phyloP scores from a whole-genome alignment of 1,284 basidiomycete genomes.

The Puccinia horiana region DNA sequence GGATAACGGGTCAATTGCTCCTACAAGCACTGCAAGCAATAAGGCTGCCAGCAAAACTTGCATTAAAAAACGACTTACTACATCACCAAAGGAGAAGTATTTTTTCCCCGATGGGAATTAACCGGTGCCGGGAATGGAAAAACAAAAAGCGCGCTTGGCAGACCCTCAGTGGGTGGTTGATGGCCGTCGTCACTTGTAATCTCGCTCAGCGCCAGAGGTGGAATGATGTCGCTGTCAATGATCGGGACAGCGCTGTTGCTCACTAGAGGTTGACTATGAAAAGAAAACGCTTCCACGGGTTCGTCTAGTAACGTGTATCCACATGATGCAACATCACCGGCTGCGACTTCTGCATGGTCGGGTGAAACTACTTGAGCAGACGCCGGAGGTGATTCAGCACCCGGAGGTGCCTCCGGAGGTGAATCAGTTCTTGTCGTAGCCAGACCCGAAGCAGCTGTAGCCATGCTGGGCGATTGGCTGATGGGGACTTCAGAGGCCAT shows the following conservation, averaged over 20 bases:
- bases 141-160: conserved; percentile 34
- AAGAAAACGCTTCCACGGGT: neutral
- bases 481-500: neutral
- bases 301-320: neutral
- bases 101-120: conserved; percentile 21
- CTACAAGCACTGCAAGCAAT: neutral
- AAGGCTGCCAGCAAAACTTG: neutral
- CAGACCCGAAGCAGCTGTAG: neutral
- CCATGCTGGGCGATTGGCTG: neutral
- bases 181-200: neutral
- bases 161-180: neutral
- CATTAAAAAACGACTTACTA: conserved; percentile 6
- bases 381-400: neutral
- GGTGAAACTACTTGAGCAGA: neutral
- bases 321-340: neutral
- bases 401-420: neutral
- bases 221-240: neutral
- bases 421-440: neutral
- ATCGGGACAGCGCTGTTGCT: neutral
- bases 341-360: neutral
- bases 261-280: neutral
- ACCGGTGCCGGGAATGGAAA: conserved; percentile 44
- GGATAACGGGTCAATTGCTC: neutral
- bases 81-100: conserved; percentile 40
- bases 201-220: conserved; percentile 20